Base-by-base conservation (phyloP, 192 early-diverging fungal genomes). In the Chytriomyces confervae region DNA sequence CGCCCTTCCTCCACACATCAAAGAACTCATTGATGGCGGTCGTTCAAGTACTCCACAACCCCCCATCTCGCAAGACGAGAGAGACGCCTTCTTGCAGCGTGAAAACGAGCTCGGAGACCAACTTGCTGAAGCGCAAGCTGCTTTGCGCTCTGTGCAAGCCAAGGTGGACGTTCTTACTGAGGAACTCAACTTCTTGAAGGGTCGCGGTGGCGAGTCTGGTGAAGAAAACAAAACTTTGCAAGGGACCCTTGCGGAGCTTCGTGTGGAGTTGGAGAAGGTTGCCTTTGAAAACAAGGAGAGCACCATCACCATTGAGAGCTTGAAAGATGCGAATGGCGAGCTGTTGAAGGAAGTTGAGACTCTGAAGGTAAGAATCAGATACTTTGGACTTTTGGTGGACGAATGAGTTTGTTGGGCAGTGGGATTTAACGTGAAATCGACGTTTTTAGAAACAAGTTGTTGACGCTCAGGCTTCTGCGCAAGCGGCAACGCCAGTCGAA, bases 31-130 rank as follows among this genome's bases (percentile, higher is more conserved):
- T 16, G 88, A 88, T 48, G 88, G 91, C 5, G 88, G 91, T 5
- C 84, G 94, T 50, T 85, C 93, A 3, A 77, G 86, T 1, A 97
- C 97, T 13, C 95, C 97, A 9, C 91, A 91, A 2, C 87, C 91
- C 27, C 85, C 49, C 79, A 57, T 98, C 61, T 89, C 89, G 65
- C 89, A 94, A 57, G 97, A 98, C 81, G 96, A 98, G 81, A 87
- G 95, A 43, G 96, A 98, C 61, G 97, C 96, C 66, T 98, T 98
- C 79, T 79, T 98, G 82, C 88, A 89, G 57, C 90, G 98, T 45
- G 98, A 99, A 82, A 97, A 96, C 82, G 98, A 99, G 80, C 88
- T 98, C 71, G 92, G 89, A 68, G 96, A 99, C 77, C 91, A 94
- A 74, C 83, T 99, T 61, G 90, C 96, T 6, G 95, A 98, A 64